Evolutionary conservation across 2,329 filamentous ascomycete genomes (phyloP).

Genomic region (Immersiporthe knoxdaviesiana): DNA sequence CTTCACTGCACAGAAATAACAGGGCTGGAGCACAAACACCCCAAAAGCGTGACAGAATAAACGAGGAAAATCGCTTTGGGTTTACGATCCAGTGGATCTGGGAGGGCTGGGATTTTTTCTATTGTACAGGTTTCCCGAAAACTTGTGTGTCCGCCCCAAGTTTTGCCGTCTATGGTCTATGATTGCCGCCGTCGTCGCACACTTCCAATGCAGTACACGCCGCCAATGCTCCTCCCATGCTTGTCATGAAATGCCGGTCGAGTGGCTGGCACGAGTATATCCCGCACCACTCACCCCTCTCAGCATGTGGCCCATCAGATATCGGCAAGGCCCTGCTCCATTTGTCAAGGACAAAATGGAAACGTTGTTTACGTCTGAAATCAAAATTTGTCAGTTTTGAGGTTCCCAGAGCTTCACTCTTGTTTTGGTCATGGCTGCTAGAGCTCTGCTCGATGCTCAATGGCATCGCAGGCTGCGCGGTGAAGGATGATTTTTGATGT

Average conservation of each 20-base stretch:
- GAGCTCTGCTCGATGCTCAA: neutral
- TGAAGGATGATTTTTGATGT: conserved; percentile 11
- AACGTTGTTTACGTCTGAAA: conserved; percentile 28
- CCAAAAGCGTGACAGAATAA: neutral
- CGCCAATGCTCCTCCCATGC: conserved; percentile 28
- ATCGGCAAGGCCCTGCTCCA: conserved; percentile 28
- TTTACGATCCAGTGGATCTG: conserved; percentile 29
- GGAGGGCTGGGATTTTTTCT: conserved; percentile 31
- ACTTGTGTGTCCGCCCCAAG: conserved; percentile 27
- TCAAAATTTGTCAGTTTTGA: conserved; percentile 9
- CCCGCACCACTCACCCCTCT: conserved; percentile 19
- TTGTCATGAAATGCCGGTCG: conserved; percentile 30
- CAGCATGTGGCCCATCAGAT: conserved; percentile 27
- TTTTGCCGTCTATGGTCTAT: conserved; percentile 32
- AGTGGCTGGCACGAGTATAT: conserved; percentile 24
- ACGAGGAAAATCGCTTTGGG: conserved; percentile 19
- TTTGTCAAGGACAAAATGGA: conserved; percentile 26
- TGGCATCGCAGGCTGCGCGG: conserved; percentile 1
- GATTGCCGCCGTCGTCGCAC: conserved; percentile 26
- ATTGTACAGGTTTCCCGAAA: conserved; percentile 31
- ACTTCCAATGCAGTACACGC: conserved; percentile 30
- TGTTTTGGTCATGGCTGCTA: neutral
- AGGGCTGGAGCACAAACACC: too few species aligned
- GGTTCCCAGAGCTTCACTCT: neutral
- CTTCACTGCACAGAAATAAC: neutral